Percentiles rank a stretch among this genome's conserved stretches.
Conservation (phyloP, 352 stramenopile species). For the Globisporangium nodosum region DNA sequence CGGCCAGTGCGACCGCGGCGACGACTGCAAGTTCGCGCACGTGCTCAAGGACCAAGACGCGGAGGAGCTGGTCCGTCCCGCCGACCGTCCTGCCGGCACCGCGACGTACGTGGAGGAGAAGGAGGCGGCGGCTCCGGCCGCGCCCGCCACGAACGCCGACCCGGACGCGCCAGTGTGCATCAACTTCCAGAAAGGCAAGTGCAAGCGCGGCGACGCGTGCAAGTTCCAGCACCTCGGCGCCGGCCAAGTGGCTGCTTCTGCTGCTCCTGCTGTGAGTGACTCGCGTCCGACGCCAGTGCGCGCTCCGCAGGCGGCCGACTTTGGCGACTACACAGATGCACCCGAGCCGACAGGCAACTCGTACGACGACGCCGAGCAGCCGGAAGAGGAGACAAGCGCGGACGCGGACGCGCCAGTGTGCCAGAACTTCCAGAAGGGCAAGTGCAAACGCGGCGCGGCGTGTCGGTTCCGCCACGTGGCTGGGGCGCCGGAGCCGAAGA, state of each 20-base stretch:
- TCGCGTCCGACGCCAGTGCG: constrained; percentile 6
- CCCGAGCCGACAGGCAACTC: neutral
- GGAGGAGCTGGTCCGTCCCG: constrained; percentile 35
- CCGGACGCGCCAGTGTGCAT: constrained; percentile 62
- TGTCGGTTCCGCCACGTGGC: constrained; percentile 60
- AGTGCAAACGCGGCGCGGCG: constrained; percentile 53
- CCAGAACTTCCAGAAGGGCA: constrained; percentile 62
- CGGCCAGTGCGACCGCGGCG: constrained; percentile 48
- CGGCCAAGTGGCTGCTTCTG: constrained; percentile 4
- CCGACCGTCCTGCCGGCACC: constrained; percentile 20
- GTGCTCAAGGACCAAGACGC: constrained; percentile 53
- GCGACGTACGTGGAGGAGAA: constrained; percentile 19
- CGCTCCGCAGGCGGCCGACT: constrained; percentile 3
- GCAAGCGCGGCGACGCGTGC: constrained; percentile 49
- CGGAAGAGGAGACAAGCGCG: constrained; percentile 31
- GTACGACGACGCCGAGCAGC: constrained; percentile 3
- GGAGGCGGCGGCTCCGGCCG: constrained; percentile 6
- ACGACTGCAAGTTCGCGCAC: constrained; percentile 72
- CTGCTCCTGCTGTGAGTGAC: constrained; percentile 1
- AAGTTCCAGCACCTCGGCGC: constrained; percentile 52
- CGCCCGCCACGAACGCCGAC: constrained; percentile 16
- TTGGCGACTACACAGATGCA: constrained; percentile 7
- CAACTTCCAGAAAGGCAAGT: constrained; percentile 67
- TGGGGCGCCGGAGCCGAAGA: constrained; percentile 9
- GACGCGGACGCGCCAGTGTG: constrained; percentile 47